These are phyloP conservation scores for Podaxis carcinomalis DNA, from an alignment of 768 basidiomycete genomes.

Conservation along the genomic window DNA sequence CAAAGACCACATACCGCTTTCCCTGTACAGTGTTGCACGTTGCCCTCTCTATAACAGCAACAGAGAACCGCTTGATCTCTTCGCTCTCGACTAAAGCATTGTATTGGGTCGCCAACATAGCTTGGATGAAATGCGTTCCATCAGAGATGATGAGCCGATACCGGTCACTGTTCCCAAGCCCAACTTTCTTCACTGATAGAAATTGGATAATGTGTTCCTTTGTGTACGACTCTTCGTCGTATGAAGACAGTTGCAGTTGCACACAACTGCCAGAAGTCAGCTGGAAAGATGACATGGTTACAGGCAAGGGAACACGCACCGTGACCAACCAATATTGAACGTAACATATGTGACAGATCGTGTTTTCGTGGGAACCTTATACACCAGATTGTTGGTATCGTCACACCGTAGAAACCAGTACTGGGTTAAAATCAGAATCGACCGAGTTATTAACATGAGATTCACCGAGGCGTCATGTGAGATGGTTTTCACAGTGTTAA, in stretches of 20 bases:
- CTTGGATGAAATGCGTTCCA: constrained; percentile 80
- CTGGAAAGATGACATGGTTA: constrained; percentile 34
- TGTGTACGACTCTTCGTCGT: constrained; percentile 38
- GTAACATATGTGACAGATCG: constrained; percentile 17
- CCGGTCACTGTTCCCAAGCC: constrained; percentile 41
- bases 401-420: background rate
- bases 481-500: no score
- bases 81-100: constrained; percentile 70
- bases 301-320: constrained; percentile 14
- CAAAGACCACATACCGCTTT: constrained; percentile 57
- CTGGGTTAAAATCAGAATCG: no score
- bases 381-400: background rate
- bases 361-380: constrained; percentile 8
- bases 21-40: constrained; percentile 82
- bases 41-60: constrained; percentile 70
- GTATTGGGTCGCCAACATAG: constrained; percentile 92
- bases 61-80: constrained; percentile 55
- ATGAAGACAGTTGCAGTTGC: constrained; percentile 42
- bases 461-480: no score
- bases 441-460: no score
- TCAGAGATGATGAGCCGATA: constrained; percentile 88
- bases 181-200: constrained; percentile 79
- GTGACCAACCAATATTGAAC: background rate
- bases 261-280: constrained; percentile 57
- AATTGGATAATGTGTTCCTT: constrained; percentile 63